Percentiles rank a stretch among this genome's conserved stretches.
These are phyloP conservation scores for Hawksworthiomyces lignivorus DNA, from an alignment of 2,329 filamentous ascomycete genomes.

Conservation along the genomic window DNA sequence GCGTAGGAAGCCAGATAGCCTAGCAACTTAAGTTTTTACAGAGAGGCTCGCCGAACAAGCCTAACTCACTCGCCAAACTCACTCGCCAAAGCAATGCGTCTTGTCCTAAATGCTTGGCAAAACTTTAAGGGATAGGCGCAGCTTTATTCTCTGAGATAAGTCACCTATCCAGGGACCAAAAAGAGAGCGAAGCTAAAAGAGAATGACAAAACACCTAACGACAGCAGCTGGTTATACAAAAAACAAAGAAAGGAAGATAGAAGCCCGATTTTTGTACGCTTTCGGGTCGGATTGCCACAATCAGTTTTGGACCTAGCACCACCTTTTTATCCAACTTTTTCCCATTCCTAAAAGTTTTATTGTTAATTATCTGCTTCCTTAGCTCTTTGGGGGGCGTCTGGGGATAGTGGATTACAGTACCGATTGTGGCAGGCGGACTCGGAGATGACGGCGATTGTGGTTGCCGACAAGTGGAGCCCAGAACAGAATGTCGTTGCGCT, in stretches of 20 bases:
- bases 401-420: constrained; percentile 4
- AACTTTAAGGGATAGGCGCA: not conserved
- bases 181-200: too few relatives aligned
- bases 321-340: constrained; percentile 2
- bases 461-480: constrained; percentile 6
- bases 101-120: too few relatives aligned
- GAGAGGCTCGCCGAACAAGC: too few relatives aligned
- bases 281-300: constrained; percentile 6
- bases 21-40: too few relatives aligned
- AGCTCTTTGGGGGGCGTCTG: constrained; percentile 1
- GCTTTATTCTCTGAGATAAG: too few relatives aligned
- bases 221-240: not conserved
- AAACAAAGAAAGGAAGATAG: not conserved
- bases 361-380: not conserved
- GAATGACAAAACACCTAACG: too few relatives aligned
- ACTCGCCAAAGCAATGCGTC: too few relatives aligned
- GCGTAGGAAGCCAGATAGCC: too few relatives aligned
- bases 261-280: not conserved
- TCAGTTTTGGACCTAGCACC: not conserved
- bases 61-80: too few relatives aligned
- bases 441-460: constrained; percentile 11
- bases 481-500: too few relatives aligned
- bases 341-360: not conserved
- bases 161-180: too few relatives aligned
- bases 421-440: constrained; percentile 8